Evolutionary conservation across 2,329 filamentous ascomycete species (phyloP).

Genomic region (Cyphellophora attinorum): DNA sequence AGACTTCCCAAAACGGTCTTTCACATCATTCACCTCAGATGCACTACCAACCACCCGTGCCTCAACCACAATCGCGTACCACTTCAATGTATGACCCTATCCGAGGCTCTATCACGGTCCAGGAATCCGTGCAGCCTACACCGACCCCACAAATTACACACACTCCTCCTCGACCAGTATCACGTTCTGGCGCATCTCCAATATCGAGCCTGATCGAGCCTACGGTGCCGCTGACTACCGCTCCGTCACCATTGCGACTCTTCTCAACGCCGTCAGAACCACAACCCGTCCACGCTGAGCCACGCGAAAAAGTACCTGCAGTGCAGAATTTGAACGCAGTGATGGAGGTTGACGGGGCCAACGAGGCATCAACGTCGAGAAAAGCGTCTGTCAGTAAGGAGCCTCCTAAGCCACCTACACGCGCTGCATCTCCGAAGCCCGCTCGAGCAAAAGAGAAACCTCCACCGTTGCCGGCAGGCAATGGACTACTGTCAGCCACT

Average conservation of each 20-base stretch:
- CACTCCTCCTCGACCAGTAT: conserved; percentile 38
- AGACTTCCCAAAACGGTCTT: conserved; percentile 30
- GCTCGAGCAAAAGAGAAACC: conserved; percentile 46
- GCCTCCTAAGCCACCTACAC: conserved; percentile 37
- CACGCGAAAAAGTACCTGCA: background rate
- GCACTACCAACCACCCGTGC: conserved; percentile 26
- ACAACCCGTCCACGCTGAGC: conserved; percentile 4
- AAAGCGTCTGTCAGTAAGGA: conserved; percentile 34
- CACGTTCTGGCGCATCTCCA: conserved; percentile 77
- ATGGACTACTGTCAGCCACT: conserved; percentile 53
- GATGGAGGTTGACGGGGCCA: conserved; percentile 12
- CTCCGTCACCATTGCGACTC: conserved; percentile 1
- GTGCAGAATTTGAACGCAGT: conserved; percentile 4
- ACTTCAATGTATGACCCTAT: conserved; percentile 79
- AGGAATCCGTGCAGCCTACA: conserved; percentile 36
- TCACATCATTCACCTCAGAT: conserved; percentile 31
- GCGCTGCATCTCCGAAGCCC: conserved; percentile 47
- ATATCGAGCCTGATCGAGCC: conserved; percentile 85
- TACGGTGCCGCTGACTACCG: conserved; percentile 17
- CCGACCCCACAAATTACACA: conserved; percentile 51
- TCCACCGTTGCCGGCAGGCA: conserved; percentile 50
- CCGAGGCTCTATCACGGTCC: conserved; percentile 57
- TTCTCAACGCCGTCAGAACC: conserved; percentile 9
- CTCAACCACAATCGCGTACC: conserved; percentile 15
- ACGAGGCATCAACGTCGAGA: conserved; percentile 19